Base-by-base conservation (phyloP, 257 asterid species). In the Nicotiana undulata region DNA sequence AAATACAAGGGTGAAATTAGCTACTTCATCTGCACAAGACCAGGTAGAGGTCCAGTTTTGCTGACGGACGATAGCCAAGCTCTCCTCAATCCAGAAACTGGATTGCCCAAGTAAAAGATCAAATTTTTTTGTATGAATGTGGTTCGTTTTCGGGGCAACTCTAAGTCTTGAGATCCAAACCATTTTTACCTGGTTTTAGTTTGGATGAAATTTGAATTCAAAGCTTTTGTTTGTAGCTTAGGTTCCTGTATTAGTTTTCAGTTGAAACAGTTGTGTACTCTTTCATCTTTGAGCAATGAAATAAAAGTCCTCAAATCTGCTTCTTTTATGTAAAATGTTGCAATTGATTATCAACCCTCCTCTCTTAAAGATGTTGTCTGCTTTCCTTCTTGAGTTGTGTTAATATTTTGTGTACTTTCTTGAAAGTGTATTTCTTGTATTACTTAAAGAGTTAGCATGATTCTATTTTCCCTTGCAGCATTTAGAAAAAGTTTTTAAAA, bases 1-100 rank as follows among this genome's bases (percentile, higher is more conserved):
- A 93, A 89, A 83, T 81, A 40, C 78, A 88, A 65, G 75, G 99
- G 99, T 75, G 99, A 92, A 37, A 97, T 96, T 49, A 94, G 94
- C 84, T 96, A 96, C 88, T 96, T 96, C 77, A 94, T 96, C 88
- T 89, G 86, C 83, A 83, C 86, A 59, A 81, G 88, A 74, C 89
- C 90, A 7, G 94, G 94, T 44, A 85, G 82, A 83, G 99, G 99
- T 81, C 98, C 99, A 12, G 85, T 90, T 16, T 89, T 91, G 87
- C 82, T 96, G 76, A 82, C 96, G 31, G 95, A 92, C 20, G 92
- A 91, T 83, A 87, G 83, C 61, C 90, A 80, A 46, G 90, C 99
- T 65, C 99, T 93, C 68, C 92, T 96, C 37, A 82, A 90, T 88
- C 87, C 93, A 2, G 87, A 88, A 81, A 91, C 96, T 4, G 98